These are phyloP conservation scores for Carex pumila DNA, from an alignment of 176 grass and related monocot genomes.

Conservation along the genomic window DNA sequence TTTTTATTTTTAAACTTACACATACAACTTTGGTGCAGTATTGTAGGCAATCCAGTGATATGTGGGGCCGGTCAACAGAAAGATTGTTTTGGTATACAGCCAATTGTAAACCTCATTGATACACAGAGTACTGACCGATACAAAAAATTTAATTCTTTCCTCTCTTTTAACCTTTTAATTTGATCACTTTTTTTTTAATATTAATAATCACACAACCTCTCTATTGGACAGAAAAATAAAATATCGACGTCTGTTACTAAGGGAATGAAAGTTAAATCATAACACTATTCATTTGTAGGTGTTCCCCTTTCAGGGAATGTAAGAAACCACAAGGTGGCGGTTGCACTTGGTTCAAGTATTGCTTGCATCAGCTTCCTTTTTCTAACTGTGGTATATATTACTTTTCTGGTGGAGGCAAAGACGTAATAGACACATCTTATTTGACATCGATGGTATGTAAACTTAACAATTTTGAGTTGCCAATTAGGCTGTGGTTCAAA, in stretches of 20 bases:
- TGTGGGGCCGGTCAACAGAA: conserved; percentile 49
- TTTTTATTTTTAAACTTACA: neutral
- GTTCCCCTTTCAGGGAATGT: conserved; percentile 22
- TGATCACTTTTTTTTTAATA: neutral
- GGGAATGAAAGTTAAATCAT: neutral
- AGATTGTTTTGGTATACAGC: conserved; percentile 65
- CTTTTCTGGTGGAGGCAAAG: conserved; percentile 68
- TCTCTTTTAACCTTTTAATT: neutral
- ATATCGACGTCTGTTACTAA: too few relatives aligned
- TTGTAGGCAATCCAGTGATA: conserved; percentile 94
- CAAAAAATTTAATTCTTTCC: neutral
- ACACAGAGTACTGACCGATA: conserved; percentile 35
- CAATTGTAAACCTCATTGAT: conserved; percentile 42
- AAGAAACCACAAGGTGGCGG: conserved; percentile 52
- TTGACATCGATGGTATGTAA: conserved; percentile 58
- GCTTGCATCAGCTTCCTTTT: conserved; percentile 49
- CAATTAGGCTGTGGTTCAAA: neutral
- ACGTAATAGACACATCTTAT: conserved; percentile 64
- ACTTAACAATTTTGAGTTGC: neutral
- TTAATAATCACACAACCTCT: neutral
- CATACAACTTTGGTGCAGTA: conserved; percentile 45
- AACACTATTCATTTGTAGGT: conserved; percentile 15
- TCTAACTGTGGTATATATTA: conserved; percentile 37
- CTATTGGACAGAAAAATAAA: neutral
- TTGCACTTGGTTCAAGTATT: conserved; percentile 48